Percentiles rank a stretch among this genome's conserved stretches.
Conservation (phyloP, 352 stramenopile genomes). For the Pythium dissimile region DNA sequence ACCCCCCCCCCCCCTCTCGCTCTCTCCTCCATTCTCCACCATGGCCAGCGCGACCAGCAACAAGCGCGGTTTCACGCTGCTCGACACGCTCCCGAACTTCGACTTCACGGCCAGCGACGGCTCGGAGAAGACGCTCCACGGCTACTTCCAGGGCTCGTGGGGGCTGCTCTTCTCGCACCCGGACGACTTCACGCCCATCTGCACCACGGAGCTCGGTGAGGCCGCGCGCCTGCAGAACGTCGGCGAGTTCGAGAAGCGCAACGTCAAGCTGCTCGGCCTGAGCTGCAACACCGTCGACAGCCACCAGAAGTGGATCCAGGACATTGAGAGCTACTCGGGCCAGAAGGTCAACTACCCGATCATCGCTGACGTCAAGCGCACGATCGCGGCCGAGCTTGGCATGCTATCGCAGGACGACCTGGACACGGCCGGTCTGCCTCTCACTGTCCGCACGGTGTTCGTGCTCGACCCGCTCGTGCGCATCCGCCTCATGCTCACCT, state of each 20-base stretch:
- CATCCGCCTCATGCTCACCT: constrained; percentile 89
- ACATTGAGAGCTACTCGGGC: constrained; percentile 80
- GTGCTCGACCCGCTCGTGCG: constrained; percentile 89
- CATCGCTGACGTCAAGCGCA: constrained; percentile 81
- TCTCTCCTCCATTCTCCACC: no score
- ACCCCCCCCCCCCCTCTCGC: background rate
- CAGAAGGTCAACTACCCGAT: constrained; percentile 87
- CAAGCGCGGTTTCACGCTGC: constrained; percentile 44
- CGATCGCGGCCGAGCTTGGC: constrained; percentile 77
- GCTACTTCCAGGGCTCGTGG: constrained; percentile 64
- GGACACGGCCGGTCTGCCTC: constrained; percentile 69
- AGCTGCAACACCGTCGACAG: constrained; percentile 75
- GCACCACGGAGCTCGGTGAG: constrained; percentile 91
- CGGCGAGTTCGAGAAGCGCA: constrained; percentile 68
- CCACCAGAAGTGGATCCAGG: constrained; percentile 75
- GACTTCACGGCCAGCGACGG: constrained; percentile 52
- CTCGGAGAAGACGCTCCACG: constrained; percentile 44
- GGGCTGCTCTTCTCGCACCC: constrained; percentile 84
- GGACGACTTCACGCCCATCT: constrained; percentile 92
- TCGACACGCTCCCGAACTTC: constrained; percentile 64
- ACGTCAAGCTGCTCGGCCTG: constrained; percentile 80
- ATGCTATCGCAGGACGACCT: constrained; percentile 87
- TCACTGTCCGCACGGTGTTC: constrained; percentile 91
- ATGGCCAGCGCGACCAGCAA: constrained; percentile 23
- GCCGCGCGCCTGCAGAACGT: constrained; percentile 77